Percentiles rank a stretch among this genome's conserved stretches.
Conservation (phyloP, 192 early-diverging fungal species). For the Gryganskiella cystojenkinii region DNA sequence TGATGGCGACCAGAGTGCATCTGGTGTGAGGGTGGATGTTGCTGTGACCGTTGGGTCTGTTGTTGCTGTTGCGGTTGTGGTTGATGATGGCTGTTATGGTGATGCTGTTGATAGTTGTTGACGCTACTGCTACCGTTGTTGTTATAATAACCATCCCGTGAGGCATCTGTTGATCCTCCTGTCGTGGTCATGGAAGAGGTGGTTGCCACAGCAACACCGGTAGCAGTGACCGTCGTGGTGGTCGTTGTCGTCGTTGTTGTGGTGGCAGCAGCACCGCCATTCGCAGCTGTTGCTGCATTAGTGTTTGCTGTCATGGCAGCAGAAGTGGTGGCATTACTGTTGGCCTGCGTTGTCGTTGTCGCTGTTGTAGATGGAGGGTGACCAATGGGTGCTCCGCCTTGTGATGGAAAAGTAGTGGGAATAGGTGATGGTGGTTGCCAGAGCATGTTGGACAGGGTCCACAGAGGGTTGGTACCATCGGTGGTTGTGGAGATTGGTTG, state of each 20-base stretch:
- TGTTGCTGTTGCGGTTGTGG: conserved; percentile 2
- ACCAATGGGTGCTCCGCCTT: background rate
- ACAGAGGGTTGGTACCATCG: conserved; percentile 17
- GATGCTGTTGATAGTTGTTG: background rate
- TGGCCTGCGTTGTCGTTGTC: background rate
- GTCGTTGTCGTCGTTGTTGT: background rate
- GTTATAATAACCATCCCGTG: too few species aligned
- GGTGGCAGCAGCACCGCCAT: background rate
- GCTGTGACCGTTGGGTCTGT: conserved; percentile 16
- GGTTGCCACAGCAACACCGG: background rate
- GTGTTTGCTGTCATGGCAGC: background rate
- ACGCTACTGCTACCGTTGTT: too few species aligned
- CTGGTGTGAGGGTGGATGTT: conserved; percentile 17
- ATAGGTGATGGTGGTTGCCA: conserved; percentile 51
- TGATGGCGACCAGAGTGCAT: conserved; percentile 37
- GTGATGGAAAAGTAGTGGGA: conserved; percentile 39
- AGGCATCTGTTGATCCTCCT: background rate
- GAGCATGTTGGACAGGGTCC: conserved; percentile 48
- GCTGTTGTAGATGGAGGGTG: background rate
- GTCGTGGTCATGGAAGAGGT: background rate
- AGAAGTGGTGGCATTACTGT: too few species aligned
- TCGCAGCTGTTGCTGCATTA: background rate
- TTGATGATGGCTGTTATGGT: conserved; percentile 1
- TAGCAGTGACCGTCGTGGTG: background rate
- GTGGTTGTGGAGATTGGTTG: conserved; percentile 43